Base-by-base conservation (phyloP, 2,329 filamentous ascomycete species). In the Bertia moriformis region DNA sequence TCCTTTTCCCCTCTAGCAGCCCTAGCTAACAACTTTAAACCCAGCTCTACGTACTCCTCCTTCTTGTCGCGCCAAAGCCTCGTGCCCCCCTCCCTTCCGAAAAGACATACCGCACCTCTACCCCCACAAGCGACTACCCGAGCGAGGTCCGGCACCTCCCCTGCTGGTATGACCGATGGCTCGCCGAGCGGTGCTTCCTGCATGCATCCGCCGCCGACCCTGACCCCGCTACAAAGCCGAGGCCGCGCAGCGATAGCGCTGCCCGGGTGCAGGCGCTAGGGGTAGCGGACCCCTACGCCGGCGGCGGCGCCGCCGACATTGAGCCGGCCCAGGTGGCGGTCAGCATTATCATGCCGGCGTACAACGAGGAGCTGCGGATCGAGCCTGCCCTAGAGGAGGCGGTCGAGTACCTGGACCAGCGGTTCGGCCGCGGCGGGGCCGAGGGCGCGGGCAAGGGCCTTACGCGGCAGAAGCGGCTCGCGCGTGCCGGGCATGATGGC, bases 331-430 rank as follows among this genome's bases (percentile, higher is more conserved):
- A 88, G 44, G 61, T 95, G n/a, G 83, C 82, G 54, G 77, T 98
- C 65, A 91, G 83, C 40, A 78, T 96, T 4, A 86, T 98, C 0
- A 80, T 98, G 32, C 91, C 91, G 0, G 91, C 91, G 7, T 98
- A 88, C 69, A 98, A 98, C 49, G 91, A 98, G 54, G 81, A 89
- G 55, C 69, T 83, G 42, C 78, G 91, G 19, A 69, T 98, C 37
- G 69, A 76, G 13, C 81, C 79, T 10, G 94, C 93, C 61, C 68
- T 98, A 12, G 79, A 93, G 52, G 91, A 98, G 59, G 87, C 91
- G 1, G 81, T 95, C 18, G 77, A 76, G 38, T 94, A 88, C 54
- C 70, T 96, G 7, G 83, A 94, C 56, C 62, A 68, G 38, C 71
- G 79, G 45, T 89, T 93, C 52, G 84, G 84, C 12, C n/a, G n/a